Conservation (phyloP, 192 early-diverging fungal genomes). For the Mortierella alpina region DNA sequence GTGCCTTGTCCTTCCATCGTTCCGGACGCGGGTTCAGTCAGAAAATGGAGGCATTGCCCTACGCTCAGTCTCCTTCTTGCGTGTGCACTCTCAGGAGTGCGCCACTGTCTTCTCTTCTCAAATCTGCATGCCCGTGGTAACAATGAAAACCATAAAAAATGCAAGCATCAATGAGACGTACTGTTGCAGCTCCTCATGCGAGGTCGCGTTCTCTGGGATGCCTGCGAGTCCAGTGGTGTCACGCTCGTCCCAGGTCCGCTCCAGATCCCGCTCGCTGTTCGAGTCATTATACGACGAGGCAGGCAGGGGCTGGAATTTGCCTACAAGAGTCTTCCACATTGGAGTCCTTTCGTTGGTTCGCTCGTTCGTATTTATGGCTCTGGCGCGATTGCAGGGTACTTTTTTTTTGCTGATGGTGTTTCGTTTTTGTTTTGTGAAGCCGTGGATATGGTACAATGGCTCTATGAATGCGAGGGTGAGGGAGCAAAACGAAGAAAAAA, state of each 20-base stretch:
- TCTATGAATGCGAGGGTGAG: not conserved
- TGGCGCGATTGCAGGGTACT: too few relatives aligned
- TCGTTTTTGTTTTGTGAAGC: conserved; percentile 4
- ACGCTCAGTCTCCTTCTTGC: not conserved
- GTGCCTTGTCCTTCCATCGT: conserved; percentile 6
- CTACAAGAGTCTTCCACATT: conserved; percentile 54
- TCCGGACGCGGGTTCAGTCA: not conserved
- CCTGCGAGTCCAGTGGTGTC: conserved; percentile 40
- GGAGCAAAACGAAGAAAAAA: not conserved
- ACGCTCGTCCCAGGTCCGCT: conserved; percentile 46
- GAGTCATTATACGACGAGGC: conserved; percentile 41
- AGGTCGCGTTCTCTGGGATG: conserved; percentile 39
- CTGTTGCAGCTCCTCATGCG: conserved; percentile 39
- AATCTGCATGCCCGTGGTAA: not conserved
- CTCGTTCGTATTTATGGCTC: too few relatives aligned
- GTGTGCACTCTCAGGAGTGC: not conserved
- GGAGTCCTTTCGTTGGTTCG: not conserved
- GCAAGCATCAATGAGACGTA: conserved; percentile 6
- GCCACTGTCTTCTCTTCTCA: not conserved
- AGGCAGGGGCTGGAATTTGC: conserved; percentile 54
- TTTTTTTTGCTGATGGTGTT: not conserved
- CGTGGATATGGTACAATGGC: not conserved
- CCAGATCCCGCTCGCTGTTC: conserved; percentile 46
- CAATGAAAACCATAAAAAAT: not conserved
- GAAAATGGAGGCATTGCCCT: not conserved